Evolutionary conservation across 2,329 filamentous ascomycete species (phyloP).

Genomic region (Aphanoascus verrucosus): DNA sequence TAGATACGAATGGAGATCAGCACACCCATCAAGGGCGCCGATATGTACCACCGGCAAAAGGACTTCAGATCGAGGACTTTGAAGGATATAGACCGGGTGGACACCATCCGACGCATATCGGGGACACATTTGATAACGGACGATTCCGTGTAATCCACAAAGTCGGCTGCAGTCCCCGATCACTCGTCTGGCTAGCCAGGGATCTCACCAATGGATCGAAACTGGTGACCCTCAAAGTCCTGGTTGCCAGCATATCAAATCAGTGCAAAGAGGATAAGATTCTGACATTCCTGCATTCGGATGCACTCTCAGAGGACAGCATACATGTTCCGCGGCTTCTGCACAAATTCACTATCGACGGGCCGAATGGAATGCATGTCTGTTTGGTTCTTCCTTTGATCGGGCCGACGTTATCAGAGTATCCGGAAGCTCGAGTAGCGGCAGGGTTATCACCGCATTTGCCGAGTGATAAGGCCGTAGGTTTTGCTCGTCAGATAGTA

Average conservation of each 20-base stretch:
- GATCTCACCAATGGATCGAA: background rate
- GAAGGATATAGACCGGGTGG: background rate
- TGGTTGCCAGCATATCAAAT: background rate
- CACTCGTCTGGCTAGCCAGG: background rate
- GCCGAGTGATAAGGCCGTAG: background rate
- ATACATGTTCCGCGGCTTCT: background rate
- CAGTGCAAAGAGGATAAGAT: background rate
- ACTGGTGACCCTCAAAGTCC: background rate
- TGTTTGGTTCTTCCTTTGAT: background rate
- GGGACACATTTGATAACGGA: background rate
- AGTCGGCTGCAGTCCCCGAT: background rate
- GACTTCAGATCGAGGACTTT: background rate
- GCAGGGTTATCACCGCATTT: background rate
- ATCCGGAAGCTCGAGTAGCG: background rate
- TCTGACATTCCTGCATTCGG: background rate
- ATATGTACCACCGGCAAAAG: background rate
- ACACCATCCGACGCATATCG: background rate
- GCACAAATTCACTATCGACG: background rate
- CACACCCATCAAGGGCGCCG: background rate
- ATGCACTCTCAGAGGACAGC: background rate
- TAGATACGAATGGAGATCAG: background rate
- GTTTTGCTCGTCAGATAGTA: background rate
- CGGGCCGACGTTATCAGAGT: background rate
- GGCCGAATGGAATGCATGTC: background rate
- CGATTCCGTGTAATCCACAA: slow-evolving; percentile 1